These are phyloP conservation scores for Ophiobolus disseminans DNA, from an alignment of 2,329 filamentous ascomycete genomes.

Conservation along the genomic window DNA sequence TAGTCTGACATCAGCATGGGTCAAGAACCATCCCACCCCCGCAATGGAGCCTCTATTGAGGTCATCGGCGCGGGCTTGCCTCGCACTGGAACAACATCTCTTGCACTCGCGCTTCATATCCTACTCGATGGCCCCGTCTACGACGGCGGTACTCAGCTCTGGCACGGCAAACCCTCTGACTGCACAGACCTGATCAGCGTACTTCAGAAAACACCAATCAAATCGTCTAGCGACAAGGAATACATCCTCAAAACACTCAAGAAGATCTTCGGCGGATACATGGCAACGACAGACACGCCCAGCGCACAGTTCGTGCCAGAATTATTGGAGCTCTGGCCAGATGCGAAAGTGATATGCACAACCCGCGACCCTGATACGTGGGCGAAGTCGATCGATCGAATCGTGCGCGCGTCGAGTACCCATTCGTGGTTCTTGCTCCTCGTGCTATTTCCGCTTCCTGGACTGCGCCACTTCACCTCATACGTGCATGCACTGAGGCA, in stretches of 20 bases:
- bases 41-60: neutral
- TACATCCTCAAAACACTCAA: neutral
- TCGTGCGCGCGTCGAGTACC: neutral
- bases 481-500: neutral
- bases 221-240: neutral
- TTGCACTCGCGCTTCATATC: neutral
- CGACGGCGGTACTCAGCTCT: neutral
- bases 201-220: neutral
- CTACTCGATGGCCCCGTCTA: neutral
- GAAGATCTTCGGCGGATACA: neutral
- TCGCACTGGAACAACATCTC: neutral
- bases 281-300: neutral
- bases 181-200: neutral
- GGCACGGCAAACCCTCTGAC: neutral
- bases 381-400: neutral
- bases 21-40: neutral
- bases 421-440: neutral
- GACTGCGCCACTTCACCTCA: neutral
- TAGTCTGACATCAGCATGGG: neutral
- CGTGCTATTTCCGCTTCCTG: neutral
- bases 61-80: neutral
- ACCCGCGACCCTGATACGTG: neutral
- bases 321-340: neutral
- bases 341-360: constrained; percentile 3
- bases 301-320: neutral